A percentile compares a stretch with the other conserved stretches of the same genome.
These are phyloP conservation scores for Citrullus amarus DNA, from an alignment of 306 rosid genomes.

Conservation along the genomic window DNA sequence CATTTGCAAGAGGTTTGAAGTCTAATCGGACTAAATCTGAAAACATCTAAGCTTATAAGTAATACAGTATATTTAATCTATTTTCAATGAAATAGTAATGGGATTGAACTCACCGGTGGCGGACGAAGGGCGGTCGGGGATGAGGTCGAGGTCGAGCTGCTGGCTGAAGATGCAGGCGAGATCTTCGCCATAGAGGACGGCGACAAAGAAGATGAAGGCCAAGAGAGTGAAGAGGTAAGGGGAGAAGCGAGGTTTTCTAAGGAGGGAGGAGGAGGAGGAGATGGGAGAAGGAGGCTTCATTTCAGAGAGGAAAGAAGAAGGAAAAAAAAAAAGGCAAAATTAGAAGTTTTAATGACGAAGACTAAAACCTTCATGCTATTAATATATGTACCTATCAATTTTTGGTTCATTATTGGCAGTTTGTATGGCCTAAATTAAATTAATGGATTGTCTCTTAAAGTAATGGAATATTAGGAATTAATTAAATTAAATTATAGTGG, in stretches of 20 bases:
- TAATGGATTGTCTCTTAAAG: background rate
- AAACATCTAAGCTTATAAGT: background rate
- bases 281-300: slow-evolving; percentile 48
- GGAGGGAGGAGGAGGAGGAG: slow-evolving; percentile 18
- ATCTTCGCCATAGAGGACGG: slow-evolving; percentile 57
- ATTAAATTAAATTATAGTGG: background rate
- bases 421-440: background rate
- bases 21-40: background rate
- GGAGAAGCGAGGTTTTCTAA: slow-evolving; percentile 50
- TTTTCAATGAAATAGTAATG: background rate
- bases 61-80: background rate
- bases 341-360: background rate
- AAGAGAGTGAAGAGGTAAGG: slow-evolving; percentile 61
- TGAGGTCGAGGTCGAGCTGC: slow-evolving; percentile 37
- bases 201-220: slow-evolving; percentile 60
- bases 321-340: background rate
- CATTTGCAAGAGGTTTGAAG: too few species aligned
- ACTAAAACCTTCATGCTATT: background rate
- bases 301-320: background rate
- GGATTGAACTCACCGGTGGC: slow-evolving; percentile 38
- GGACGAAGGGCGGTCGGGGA: slow-evolving; percentile 16
- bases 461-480: background rate
- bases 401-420: background rate
- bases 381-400: background rate
- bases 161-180: slow-evolving; percentile 51